phyloP scores from a whole-genome alignment of 345 rosid species.

The Brassica rapa region DNA sequence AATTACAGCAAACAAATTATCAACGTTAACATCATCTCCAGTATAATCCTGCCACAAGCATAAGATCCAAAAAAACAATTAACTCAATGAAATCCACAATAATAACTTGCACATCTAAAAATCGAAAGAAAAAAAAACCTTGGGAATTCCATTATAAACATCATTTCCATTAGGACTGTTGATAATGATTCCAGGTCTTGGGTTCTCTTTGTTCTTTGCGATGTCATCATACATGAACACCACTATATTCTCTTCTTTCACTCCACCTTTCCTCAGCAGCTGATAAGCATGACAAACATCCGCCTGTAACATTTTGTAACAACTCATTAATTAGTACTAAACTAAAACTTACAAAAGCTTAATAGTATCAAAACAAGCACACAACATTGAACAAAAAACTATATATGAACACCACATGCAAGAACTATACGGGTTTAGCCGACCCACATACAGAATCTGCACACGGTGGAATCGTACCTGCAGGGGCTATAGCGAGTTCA shows the following conservation, averaged over 20 bases:
- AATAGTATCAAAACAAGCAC: background rate
- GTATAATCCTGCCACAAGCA: slow-evolving; percentile 47
- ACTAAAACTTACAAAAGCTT: background rate
- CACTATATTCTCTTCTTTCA: slow-evolving; percentile 82
- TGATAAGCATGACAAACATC: slow-evolving; percentile 97
- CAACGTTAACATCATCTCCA: slow-evolving; percentile 68
- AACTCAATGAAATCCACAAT: background rate
- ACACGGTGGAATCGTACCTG: background rate
- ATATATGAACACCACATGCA: background rate
- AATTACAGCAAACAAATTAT: slow-evolving; percentile 77
- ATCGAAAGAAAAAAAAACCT: slow-evolving; percentile 42
- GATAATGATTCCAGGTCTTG: slow-evolving; percentile 78
- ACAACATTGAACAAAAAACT: background rate
- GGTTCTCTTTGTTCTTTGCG: slow-evolving; percentile 69
- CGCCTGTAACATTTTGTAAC: slow-evolving; percentile 45
- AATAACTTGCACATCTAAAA: background rate
- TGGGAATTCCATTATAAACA: slow-evolving; percentile 87
- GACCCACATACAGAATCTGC: background rate
- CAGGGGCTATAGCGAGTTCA: background rate
- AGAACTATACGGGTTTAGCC: background rate
- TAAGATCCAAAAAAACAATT: background rate
- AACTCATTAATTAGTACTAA: background rate
- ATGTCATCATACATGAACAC: slow-evolving; percentile 97
- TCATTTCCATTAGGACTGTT: slow-evolving; percentile 76
- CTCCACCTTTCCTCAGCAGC: slow-evolving; percentile 77